Evolutionary conservation across 495 filamentous ascomycete species (phyloP).

Genomic region (Neurospora hispaniola): DNA sequence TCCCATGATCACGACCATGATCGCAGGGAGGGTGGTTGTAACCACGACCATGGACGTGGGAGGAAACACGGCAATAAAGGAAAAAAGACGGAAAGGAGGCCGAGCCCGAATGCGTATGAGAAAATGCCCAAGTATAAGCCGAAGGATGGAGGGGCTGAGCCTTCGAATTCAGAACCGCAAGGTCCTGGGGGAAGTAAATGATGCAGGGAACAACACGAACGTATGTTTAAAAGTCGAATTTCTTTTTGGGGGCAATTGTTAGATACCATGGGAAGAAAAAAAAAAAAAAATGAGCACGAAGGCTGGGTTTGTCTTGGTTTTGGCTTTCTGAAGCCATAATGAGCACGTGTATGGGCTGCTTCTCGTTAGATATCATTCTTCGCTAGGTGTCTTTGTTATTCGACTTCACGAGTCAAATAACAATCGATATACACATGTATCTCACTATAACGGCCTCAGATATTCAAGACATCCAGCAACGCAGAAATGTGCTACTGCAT

Average conservation of each 20-base stretch:
- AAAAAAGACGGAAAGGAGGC: constrained; percentile 44
- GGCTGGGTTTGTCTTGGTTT: neutral
- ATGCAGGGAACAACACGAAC: neutral
- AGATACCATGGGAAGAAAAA: neutral
- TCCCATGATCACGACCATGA: constrained; percentile 25
- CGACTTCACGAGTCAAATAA: neutral
- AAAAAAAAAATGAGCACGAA: neutral
- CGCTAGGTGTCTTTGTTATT: neutral
- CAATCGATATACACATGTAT: neutral
- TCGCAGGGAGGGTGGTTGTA: constrained; percentile 30
- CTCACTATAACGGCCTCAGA: neutral
- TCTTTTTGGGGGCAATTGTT: neutral
- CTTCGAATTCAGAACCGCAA: neutral
- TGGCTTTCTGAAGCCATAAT: neutral
- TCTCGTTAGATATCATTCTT: neutral
- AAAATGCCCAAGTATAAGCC: constrained; percentile 61
- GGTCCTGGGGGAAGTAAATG: neutral
- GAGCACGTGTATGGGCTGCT: neutral
- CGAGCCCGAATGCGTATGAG: constrained; percentile 92
- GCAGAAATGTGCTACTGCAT: neutral
- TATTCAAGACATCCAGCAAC: neutral
- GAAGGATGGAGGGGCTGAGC: constrained; percentile 6
- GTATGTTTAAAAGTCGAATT: no score
- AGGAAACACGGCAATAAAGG: constrained; percentile 17
- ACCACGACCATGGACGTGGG: constrained; percentile 22